Evolutionary conservation across 1,139 yeast genomes (phyloP).

Genomic region (Candida gigantensis): DNA sequence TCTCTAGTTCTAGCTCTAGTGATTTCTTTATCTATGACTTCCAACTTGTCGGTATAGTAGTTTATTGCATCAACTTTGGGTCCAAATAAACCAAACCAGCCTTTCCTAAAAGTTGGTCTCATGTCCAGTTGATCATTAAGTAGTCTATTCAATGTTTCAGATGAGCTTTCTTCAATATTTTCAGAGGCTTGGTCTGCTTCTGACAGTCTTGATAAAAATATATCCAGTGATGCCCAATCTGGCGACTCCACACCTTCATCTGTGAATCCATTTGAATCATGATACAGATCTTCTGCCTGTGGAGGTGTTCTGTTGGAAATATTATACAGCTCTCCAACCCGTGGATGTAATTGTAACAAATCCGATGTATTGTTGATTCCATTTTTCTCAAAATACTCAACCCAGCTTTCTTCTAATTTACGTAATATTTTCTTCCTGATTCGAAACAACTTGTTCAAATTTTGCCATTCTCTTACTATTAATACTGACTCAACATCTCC

Average conservation of each 20-base stretch:
- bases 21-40: constrained; percentile 60
- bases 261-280: constrained; percentile 7
- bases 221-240: background rate
- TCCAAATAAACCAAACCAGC: constrained; percentile 56
- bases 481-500: constrained; percentile 78
- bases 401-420: constrained; percentile 73
- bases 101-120: constrained; percentile 56
- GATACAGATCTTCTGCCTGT: constrained; percentile 28
- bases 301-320: constrained; percentile 25
- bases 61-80: constrained; percentile 65
- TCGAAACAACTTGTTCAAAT: constrained; percentile 63
- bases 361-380: constrained; percentile 33
- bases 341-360: constrained; percentile 29
- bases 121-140: constrained; percentile 28
- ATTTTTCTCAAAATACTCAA: constrained; percentile 58
- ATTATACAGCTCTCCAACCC: constrained; percentile 27
- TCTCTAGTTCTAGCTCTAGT: constrained; percentile 56
- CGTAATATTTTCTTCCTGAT: constrained; percentile 55
- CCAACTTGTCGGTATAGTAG: constrained; percentile 56
- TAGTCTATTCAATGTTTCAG: constrained; percentile 10
- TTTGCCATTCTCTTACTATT: constrained; percentile 84
- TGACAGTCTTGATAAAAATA: constrained; percentile 5
- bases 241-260: constrained; percentile 15
- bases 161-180: constrained; percentile 6
- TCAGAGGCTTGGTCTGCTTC: constrained; percentile 23